Evolutionary conservation across 2,329 filamentous ascomycete genomes (phyloP), one percentile per base, ranked within the genome.

Genomic region (Sporothrix protearum): DNA sequence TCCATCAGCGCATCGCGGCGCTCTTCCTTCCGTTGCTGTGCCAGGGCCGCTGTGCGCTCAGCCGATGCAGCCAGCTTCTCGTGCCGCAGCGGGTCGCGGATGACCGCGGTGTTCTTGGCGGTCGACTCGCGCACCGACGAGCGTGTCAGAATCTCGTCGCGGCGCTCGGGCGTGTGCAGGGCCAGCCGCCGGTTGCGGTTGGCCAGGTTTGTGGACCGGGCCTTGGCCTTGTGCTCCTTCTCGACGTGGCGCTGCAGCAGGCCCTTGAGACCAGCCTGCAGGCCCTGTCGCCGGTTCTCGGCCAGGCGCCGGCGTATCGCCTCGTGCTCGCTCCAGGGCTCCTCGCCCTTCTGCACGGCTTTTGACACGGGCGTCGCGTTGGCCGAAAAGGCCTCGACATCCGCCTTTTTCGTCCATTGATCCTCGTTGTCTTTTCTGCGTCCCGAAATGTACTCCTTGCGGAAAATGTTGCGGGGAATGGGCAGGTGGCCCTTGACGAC

Each of bases 381-480:
- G 63, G 82, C 79, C 72, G 94, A 80, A 82, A 93, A 94, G 45
- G 83, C 81, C 45, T 84, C 79, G 10, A 84, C 79, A 19, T 83
- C 83, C 7, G 88, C 81, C 80, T 96, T 95, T 79, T 86, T 83
- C 10, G 55, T 36, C 39, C 55, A 28, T 45, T 51, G 19, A 36
- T n/a, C 3, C 22, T 42, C 33, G 33, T 45, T 45, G n/a, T 45
- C 64, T 30, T 64, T 53, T n/a, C 28, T 66, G 22, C 30, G 45
- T 22, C 79, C 78, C 72, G 61, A n/a, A 45, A 19, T 25, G n/a
- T 57, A 47, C 3, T 33, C 6, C 10, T 55, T 22, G 5, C 85
- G 85, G 82, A 98, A 97, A 75, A 98, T 82, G 71, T 92, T 86
- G 74, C 94, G 90, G 47, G 96, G 95, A 0, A 93, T 85, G 9